Evolutionary conservation across 768 basidiomycete genomes (phyloP).

Genomic region (Infundibulicybe gibba): DNA sequence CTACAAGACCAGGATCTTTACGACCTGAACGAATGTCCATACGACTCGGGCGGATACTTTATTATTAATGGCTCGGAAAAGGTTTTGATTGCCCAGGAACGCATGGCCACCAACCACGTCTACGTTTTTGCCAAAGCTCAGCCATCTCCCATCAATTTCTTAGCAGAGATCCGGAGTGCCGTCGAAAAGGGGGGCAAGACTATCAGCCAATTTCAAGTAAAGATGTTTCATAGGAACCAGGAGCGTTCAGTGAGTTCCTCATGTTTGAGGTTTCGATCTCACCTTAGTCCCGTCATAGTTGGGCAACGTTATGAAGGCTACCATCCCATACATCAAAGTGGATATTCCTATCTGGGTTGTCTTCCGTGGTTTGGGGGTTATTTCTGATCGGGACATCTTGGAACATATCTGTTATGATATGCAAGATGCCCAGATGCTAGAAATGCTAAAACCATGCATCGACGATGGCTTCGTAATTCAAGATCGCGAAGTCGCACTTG

Average conservation of each 20-base stretch:
- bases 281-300: conserved; percentile 38
- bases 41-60: conserved; percentile 98
- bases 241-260: conserved; percentile 72
- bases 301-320: conserved; percentile 94
- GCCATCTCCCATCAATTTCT: conserved; percentile 91
- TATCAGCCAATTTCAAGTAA: conserved; percentile 95
- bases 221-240: conserved; percentile 90
- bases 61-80: conserved; percentile 99
- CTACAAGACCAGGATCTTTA: conserved; percentile 79
- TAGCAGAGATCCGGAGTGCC: conserved; percentile 95
- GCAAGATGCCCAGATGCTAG: conserved; percentile 93
- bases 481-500: conserved; percentile 93
- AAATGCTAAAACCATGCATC: conserved; percentile 97
- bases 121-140: conserved; percentile 99
- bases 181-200: conserved; percentile 99
- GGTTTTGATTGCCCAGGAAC: conserved; percentile 98
- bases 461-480: conserved; percentile 99
- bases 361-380: conserved; percentile 95
- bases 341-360: conserved; percentile 99
- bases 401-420: conserved; percentile 99
- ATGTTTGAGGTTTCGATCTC: conserved; percentile 4
- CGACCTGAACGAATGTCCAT: conserved; percentile 96
- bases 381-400: conserved; percentile 95
- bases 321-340: conserved; percentile 96
- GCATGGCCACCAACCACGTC: conserved; percentile 99